A percentile compares a stretch with the other conserved stretches of the same genome.
Evolutionary conservation across 352 stramenopile species (phyloP).

Genomic region (Globisporangium mamillatum): DNA sequence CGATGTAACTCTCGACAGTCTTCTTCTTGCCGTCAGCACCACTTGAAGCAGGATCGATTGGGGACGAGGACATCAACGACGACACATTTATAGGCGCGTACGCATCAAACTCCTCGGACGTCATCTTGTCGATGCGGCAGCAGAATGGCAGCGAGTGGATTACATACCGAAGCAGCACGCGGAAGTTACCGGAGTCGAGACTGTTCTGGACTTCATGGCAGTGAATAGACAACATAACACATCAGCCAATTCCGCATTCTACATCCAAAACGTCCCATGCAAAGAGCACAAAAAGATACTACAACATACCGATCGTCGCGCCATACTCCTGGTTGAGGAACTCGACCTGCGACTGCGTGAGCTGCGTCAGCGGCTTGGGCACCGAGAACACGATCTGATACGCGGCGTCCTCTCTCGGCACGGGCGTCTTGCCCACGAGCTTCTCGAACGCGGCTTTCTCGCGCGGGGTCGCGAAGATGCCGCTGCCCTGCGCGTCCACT

Average conservation of each 20-base stretch:
- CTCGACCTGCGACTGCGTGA: conserved; percentile 61
- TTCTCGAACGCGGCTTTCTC: conserved; percentile 71
- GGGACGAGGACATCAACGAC: background rate
- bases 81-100: conserved; percentile 17
- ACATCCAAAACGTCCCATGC: background rate
- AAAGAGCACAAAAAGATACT: background rate
- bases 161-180: conserved; percentile 60
- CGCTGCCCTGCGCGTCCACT: conserved; percentile 17
- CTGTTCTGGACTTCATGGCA: conserved; percentile 52
- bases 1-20: conserved; percentile 40
- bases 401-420: conserved; percentile 48
- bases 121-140: conserved; percentile 58
- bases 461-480: conserved; percentile 43
- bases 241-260: background rate
- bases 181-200: conserved; percentile 70
- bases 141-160: conserved; percentile 54
- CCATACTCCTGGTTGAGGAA: conserved; percentile 62
- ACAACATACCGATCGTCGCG: conserved; percentile 45
- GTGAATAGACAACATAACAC: background rate
- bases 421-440: conserved; percentile 50
- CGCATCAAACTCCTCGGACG: conserved; percentile 38
- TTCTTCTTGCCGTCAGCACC: conserved; percentile 31
- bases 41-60: background rate
- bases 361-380: conserved; percentile 38
- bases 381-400: conserved; percentile 48